Evolutionary conservation across 305 asterid genomes (phyloP).

Genomic region (Striga hermonthica): DNA sequence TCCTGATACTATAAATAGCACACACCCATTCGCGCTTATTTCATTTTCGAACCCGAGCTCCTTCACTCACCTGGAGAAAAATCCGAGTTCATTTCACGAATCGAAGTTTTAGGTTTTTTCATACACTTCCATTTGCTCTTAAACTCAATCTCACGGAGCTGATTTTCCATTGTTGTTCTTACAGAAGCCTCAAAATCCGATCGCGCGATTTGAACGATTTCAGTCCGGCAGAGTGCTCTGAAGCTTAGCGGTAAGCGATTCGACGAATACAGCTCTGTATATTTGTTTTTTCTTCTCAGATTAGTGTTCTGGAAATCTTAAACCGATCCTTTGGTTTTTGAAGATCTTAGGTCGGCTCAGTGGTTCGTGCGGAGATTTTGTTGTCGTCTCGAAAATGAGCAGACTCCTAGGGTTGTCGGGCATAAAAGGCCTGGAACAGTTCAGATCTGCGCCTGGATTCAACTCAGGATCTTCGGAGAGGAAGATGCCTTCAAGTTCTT

Average conservation of each 20-base stretch:
- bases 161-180: constrained; percentile 19
- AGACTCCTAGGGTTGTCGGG: constrained; percentile 66
- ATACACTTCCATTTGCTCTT: constrained; percentile 7
- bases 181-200: not conserved
- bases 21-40: constrained; percentile 34
- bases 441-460: constrained; percentile 47
- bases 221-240: constrained; percentile 28
- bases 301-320: constrained; percentile 7
- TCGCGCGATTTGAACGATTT: constrained; percentile 17
- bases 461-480: constrained; percentile 47
- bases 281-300: not conserved
- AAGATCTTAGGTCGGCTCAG: constrained; percentile 27
- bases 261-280: constrained; percentile 4
- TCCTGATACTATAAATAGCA: constrained; percentile 32
- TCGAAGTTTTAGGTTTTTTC: constrained; percentile 19
- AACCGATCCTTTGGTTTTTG: constrained; percentile 19
- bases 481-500: constrained; percentile 42
- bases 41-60: constrained; percentile 25
- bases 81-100: constrained; percentile 10
- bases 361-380: constrained; percentile 26
- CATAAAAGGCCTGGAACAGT: constrained; percentile 64
- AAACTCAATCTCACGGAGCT: constrained; percentile 23
- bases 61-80: constrained; percentile 25
- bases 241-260: not conserved
- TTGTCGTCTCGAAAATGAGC: constrained; percentile 49